Base-by-base conservation (phyloP, 257 asterid species). In the Rehmannia glutinosa region DNA sequence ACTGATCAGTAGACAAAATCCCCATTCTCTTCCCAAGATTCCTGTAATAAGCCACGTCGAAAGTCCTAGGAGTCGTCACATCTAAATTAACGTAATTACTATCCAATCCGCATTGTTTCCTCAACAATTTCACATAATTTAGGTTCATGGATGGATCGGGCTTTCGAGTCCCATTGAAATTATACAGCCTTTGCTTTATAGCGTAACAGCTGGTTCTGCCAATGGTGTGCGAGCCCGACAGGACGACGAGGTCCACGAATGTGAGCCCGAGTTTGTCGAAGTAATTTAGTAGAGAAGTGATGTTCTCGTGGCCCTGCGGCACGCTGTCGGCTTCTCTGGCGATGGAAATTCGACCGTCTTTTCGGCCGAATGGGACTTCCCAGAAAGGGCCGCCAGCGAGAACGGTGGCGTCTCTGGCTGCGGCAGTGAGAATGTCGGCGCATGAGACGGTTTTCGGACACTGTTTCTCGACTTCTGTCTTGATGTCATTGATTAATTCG, bases 331-430 rank as follows among this genome's bases (percentile, higher is more conserved):
- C 96, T 56, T 92, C 98, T 58, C 28, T 60, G 3, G 88, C 82
- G 2, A 74, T 36, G 69, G 97, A 91, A 36, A 88, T 63, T 1
- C 72, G 76, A 0, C 97, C 96, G 77, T 91, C 97, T 64, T 87
- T 88, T 49, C 95, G 83, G 1, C 97, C 96, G 73, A 77, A 91
- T 0, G 96, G 95, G 39, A 88, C 96, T 69, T 78, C 86, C 96
- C 95, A 91, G 79, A 75, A 91, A 0, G 96, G 97, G 8, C 97
- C 97, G 20, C 95, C 95, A 4, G 75, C 89, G 0, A 76, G 71
- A 5, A 82, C 62, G 2, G 97, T 91, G 27, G 97, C 91, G 66
- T 91, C 96, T 13, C 95, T 78, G 16, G 96, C 89, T 0, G 87
- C 86, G 0, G 82, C 86, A 0, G 97, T 76, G 2, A 91, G 80